Conservation (phyloP, 352 stramenopile species). For the Phytophthora pistaciae region DNA sequence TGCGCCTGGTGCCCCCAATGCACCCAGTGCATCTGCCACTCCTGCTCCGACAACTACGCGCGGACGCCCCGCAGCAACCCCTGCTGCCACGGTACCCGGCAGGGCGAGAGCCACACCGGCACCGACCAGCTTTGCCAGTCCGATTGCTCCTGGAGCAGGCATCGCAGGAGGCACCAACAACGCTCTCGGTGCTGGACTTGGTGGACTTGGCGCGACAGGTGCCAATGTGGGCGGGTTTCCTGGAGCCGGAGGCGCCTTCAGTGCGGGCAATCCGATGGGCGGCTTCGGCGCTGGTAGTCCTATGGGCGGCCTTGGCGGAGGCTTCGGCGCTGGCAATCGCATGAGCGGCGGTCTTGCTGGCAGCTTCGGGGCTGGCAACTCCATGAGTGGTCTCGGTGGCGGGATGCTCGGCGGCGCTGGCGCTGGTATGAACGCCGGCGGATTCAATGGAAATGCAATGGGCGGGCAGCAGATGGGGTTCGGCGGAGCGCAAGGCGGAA, state of each 20-base stretch:
- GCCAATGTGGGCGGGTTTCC: conserved; percentile 5
- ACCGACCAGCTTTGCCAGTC: conserved; percentile 18
- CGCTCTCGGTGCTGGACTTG: not conserved
- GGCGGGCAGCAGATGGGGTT: conserved; percentile 11
- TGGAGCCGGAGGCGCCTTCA: not conserved
- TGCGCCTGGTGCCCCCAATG: not conserved
- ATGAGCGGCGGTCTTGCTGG: not conserved
- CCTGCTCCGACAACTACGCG: conserved; percentile 20
- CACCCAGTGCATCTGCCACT: conserved; percentile 7
- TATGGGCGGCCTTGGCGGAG: conserved; percentile 6
- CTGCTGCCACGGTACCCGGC: conserved; percentile 16
- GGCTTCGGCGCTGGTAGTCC: conserved; percentile 3
- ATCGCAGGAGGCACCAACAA: conserved; percentile 5
- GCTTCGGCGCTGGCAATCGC: conserved; percentile 20
- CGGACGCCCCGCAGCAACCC: conserved; percentile 21
- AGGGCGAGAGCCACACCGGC: conserved; percentile 27
- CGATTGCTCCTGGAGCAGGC: not conserved
- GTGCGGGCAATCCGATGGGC: not conserved
- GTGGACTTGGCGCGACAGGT: not conserved
- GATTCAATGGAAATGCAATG: conserved; percentile 9
- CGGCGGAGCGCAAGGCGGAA: conserved; percentile 9
- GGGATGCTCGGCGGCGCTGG: conserved; percentile 8
- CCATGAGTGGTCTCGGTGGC: conserved; percentile 8
- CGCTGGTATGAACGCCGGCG: not conserved
- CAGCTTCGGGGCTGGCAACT: not conserved